Evolutionary conservation across 148 eudicot species (phyloP), one percentile per base, ranked within the genome.

Genomic region (Selenicereus undatus): DNA sequence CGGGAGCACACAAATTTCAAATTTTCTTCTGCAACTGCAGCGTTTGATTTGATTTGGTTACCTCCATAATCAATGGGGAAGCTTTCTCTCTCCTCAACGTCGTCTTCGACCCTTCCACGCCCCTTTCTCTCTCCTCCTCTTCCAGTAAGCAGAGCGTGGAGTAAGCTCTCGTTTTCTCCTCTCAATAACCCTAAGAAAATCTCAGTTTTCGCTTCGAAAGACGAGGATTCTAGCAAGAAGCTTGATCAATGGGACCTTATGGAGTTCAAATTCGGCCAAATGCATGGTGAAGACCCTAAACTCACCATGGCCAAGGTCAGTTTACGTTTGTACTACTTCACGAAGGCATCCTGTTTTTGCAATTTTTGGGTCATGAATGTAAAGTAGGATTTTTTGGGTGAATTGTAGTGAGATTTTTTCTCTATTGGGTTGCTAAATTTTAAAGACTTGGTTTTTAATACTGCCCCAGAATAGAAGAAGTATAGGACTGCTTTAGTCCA

Each of bases 261-360:
- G 95, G 95, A 96, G 84, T 89, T 96, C 77, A 89, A 94, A 71
- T 96, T 92, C 76, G 99, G 99, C n/a, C 82, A 81, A 79, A 84
- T 93, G 91, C 75, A 94, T 39, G 99, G 98, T 35, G 99, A 96
- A 83, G 95, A 96, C 83, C 99, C 99, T 32, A 91, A 96, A 73
- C 92, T 96, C 74, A 96, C 99, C 35, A 77, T 91, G 12, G 94
- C 99, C 73, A 96, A 96, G 98, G 99, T 93, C 45, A 12, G 20
- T 54, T 72, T 20, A 7, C 43, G 1, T 4, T 39, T 39, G 43
- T 65, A 24, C 12, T 11, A 65, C 24, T 36, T 27, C 35, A 64
- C 64, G 51, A 1, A 22, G 36, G 26, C 21, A 58, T 51, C 62
- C 83, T 45, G 32, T 60, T 76, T 0, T 58, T 2, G 68, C 42